phyloP scores from a whole-genome alignment of 2,329 filamentous ascomycete genomes.

The Phyllosticta capitalensis region DNA sequence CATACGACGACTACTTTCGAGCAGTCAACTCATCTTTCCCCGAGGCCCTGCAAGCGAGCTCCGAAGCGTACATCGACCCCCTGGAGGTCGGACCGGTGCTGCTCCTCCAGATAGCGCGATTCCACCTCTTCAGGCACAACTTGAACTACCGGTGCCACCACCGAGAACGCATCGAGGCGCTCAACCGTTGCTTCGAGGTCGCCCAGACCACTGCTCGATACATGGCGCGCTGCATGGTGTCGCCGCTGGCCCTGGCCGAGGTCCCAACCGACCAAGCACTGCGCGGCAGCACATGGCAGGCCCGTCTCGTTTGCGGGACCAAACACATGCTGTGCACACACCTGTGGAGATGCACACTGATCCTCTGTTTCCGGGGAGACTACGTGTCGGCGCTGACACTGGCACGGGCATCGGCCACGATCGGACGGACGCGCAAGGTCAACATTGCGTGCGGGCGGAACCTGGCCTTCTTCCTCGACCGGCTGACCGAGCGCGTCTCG shows the following conservation, averaged over 20 bases:
- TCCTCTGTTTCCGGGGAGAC: slow-evolving; percentile 66
- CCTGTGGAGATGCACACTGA: slow-evolving; percentile 75
- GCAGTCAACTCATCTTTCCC: slow-evolving; percentile 69
- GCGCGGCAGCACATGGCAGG: slow-evolving; percentile 36
- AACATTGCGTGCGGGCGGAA: slow-evolving; percentile 74
- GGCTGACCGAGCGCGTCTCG: slow-evolving; percentile 49
- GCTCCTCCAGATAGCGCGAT: slow-evolving; percentile 71
- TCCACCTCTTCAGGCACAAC: slow-evolving; percentile 83
- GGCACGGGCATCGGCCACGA: slow-evolving; percentile 58
- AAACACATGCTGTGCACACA: slow-evolving; percentile 72
- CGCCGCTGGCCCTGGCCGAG: slow-evolving; percentile 20
- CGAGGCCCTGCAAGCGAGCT: slow-evolving; percentile 58
- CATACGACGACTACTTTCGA: slow-evolving; percentile 72
- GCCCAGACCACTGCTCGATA: slow-evolving; percentile 71
- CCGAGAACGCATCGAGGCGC: slow-evolving; percentile 57
- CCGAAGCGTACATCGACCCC: slow-evolving; percentile 60
- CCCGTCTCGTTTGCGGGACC: slow-evolving; percentile 55
- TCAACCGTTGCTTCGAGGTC: slow-evolving; percentile 66
- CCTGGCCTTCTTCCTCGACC: slow-evolving; percentile 68
- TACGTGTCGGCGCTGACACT: slow-evolving; percentile 65
- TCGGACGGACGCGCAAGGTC: slow-evolving; percentile 62
- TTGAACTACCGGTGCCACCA: slow-evolving; percentile 60
- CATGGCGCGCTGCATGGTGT: slow-evolving; percentile 55
- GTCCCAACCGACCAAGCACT: slow-evolving; percentile 11
- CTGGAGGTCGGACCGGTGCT: slow-evolving; percentile 65